These are phyloP conservation scores for Trichophyton rubrum DNA, from an alignment of 2,329 filamentous ascomycete genomes.

Conservation along the genomic window DNA sequence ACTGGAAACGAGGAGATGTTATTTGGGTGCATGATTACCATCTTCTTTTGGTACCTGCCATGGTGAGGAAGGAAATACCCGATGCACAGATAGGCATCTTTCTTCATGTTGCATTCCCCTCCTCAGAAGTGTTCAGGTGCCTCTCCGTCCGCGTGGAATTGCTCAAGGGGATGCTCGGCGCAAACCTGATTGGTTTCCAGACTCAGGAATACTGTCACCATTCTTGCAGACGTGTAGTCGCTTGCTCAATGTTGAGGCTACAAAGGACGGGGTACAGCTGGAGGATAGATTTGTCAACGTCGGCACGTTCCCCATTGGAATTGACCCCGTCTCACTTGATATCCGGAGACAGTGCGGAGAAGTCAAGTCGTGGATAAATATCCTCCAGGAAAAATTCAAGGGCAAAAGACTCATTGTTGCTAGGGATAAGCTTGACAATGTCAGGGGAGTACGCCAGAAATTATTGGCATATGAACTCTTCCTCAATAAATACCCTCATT, in stretches of 20 bases:
- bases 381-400: constrained; percentile 70
- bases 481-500: constrained; percentile 84
- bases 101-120: constrained; percentile 87
- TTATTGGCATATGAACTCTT: constrained; percentile 85
- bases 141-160: constrained; percentile 75
- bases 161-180: constrained; percentile 81
- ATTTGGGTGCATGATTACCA: constrained; percentile 98
- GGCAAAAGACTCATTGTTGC: constrained; percentile 86
- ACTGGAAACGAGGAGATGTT: constrained; percentile 85
- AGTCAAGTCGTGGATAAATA: constrained; percentile 65
- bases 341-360: constrained; percentile 58
- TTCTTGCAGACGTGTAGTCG: constrained; percentile 89
- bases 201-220: constrained; percentile 86
- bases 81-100: constrained; percentile 96
- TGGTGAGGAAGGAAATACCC: constrained; percentile 74
- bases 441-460: constrained; percentile 88
- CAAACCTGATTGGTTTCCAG: constrained; percentile 87
- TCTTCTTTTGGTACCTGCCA: constrained; percentile 71
- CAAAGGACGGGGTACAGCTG: constrained; percentile 72
- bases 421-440: constrained; percentile 84
- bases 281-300: constrained; percentile 92
- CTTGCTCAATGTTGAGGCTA: constrained; percentile 78
- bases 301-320: constrained; percentile 72
- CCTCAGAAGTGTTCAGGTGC: constrained; percentile 90
- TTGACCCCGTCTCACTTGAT: constrained; percentile 67